phyloP scores from a whole-genome alignment of 352 stramenopile genomes.

The Phytophthora palmivora region DNA sequence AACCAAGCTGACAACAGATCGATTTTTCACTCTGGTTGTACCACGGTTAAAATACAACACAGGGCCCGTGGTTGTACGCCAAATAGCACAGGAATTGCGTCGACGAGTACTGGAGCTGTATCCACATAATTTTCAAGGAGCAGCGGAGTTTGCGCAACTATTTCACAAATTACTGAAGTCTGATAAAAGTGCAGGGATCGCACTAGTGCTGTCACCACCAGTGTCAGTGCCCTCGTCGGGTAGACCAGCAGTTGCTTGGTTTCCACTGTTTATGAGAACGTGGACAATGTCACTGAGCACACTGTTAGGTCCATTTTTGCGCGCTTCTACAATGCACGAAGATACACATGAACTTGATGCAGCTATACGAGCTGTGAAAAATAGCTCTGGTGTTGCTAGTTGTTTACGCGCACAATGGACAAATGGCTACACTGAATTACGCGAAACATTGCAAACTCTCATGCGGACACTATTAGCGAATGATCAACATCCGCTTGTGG shows the following conservation, averaged over 20 bases:
- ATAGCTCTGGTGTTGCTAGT: conserved; percentile 31
- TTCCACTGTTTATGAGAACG: conserved; percentile 49
- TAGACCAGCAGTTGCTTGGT: conserved; percentile 41
- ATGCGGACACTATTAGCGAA: conserved; percentile 42
- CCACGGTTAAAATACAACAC: conserved; percentile 25
- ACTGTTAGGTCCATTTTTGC: conserved; percentile 69
- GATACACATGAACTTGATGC: conserved; percentile 59
- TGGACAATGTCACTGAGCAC: conserved; percentile 65
- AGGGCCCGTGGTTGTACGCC: conserved; percentile 31
- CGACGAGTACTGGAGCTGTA: conserved; percentile 61
- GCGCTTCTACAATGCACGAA: conserved; percentile 71
- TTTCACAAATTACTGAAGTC: conserved; percentile 52
- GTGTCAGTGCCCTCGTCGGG: conserved; percentile 19
- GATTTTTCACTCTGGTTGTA: conserved; percentile 53
- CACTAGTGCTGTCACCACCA: conserved; percentile 40
- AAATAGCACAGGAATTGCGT: conserved; percentile 57
- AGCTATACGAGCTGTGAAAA: conserved; percentile 29
- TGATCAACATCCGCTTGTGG: conserved; percentile 55
- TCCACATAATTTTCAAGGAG: conserved; percentile 52
- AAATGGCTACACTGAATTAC: conserved; percentile 46
- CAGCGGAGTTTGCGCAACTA: conserved; percentile 46
- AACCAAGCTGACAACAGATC: conserved; percentile 26
- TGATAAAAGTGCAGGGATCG: conserved; percentile 43
- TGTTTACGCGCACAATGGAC: conserved; percentile 60
- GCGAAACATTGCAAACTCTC: conserved; percentile 40